Evolutionary conservation across 1,284 basidiomycete species (phyloP).

Genomic region (Anthracocystis panici-leucophaei): DNA sequence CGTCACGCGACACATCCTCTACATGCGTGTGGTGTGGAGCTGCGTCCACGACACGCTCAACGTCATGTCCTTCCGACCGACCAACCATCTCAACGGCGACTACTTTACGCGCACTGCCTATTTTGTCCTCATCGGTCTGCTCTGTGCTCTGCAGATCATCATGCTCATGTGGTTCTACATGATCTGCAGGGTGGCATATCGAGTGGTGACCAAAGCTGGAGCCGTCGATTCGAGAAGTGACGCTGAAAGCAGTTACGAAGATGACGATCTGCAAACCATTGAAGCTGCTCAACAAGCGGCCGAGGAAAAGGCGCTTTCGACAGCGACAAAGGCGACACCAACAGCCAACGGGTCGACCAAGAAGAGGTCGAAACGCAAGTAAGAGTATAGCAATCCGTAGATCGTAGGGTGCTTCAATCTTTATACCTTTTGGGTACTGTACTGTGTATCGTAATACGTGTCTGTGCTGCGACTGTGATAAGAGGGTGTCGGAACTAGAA

Average conservation of each 20-base stretch:
- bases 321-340: background rate
- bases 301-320: background rate
- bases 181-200: slow-evolving; percentile 84
- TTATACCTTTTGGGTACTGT: background rate
- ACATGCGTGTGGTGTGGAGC: slow-evolving; percentile 54
- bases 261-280: slow-evolving; percentile 17
- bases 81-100: slow-evolving; percentile 20
- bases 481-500: background rate
- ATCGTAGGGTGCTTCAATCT: background rate
- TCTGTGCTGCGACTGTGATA: background rate
- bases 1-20: slow-evolving; percentile 63
- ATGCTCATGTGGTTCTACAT: slow-evolving; percentile 87
- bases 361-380: slow-evolving; percentile 31
- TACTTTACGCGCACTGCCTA: slow-evolving; percentile 30
- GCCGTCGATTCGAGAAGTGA: slow-evolving; percentile 77
- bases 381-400: slow-evolving; percentile 1
- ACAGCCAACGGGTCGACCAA: slow-evolving; percentile 6
- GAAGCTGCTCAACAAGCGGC: slow-evolving; percentile 9
- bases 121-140: slow-evolving; percentile 40
- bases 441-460: background rate
- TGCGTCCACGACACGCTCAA: slow-evolving; percentile 47
- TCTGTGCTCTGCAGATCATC: slow-evolving; percentile 73
- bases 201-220: slow-evolving; percentile 80
- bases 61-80: slow-evolving; percentile 30
- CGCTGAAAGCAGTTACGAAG: slow-evolving; percentile 52